Base-by-base conservation (phyloP, 2,329 filamentous ascomycete species). In the Pestalotiopsis sp. region DNA sequence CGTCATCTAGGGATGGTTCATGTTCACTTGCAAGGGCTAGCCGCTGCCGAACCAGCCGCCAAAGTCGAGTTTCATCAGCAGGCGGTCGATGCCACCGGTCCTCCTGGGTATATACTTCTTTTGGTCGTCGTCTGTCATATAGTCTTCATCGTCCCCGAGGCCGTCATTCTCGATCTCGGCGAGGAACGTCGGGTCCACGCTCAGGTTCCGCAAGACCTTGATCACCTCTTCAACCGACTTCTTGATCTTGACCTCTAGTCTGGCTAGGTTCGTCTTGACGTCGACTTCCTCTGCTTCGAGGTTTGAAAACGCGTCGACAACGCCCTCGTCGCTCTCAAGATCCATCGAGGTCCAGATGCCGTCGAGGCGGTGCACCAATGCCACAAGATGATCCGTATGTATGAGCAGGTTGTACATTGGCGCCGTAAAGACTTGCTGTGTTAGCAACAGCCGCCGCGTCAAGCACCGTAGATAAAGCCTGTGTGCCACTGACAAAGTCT, bases 21-120 rank as follows among this genome's bases (percentile, higher is more conserved):
- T 9, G 30, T 35, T 30, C 3, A 3, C 30, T 17, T 20, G 20
- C 30, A 13, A 20, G 5, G 74, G 73, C 65, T 72, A 68, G 40
- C 77, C 75, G 4, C 78, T 70, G 59, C 75, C 82, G 70, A 88
- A 85, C 87, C 86, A 89, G 66, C 80, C 85, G 22, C 87, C 87
- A 77, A 89, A 89, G 75, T 97, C 94, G 73, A 98, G 82, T 82
- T 97, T 97, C 93, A 97, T 97, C 76, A 98, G 79, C 76, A 98
- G 80, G 68, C 92, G 85, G 81, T 97, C 94, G 59, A 98, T 89
- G 1, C 94, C 92, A 0, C 93, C 93, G 3, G 93, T 88, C 69
- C 91, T 89, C 70, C 88, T 86, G 1, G 93, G 91, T 38, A 90
- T 84, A 77, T 93, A 97, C 70, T 79, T 79, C 0, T 82, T 84